These are phyloP conservation scores for Fistulifera solaris DNA, from an alignment of 108 stramenopile genomes.

Conservation along the genomic window DNA sequence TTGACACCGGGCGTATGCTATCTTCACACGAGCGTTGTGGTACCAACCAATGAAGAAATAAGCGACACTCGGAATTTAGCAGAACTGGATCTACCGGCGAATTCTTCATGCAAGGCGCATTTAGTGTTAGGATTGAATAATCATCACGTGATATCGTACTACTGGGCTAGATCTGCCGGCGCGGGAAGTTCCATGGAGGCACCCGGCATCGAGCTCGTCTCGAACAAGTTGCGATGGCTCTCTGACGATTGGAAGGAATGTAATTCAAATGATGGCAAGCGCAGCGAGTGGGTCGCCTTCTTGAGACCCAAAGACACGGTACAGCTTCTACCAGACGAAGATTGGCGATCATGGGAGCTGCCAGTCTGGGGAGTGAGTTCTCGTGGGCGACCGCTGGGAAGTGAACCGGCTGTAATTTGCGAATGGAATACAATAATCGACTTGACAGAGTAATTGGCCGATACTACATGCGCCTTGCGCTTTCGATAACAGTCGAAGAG, in stretches of 20 bases:
- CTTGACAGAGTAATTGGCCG: no score
- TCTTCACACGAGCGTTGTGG: neutral
- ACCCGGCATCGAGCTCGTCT: conserved; percentile 43
- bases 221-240: neutral
- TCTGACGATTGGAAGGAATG: conserved; percentile 17
- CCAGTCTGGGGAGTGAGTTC: conserved; percentile 13
- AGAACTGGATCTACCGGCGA: neutral
- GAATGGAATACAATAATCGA: neutral
- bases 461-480: no score
- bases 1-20: neutral
- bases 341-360: conserved; percentile 3
- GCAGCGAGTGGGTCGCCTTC: conserved; percentile 72
- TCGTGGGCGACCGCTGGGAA: conserved; percentile 27
- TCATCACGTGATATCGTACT: conserved; percentile 74
- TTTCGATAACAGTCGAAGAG: no score
- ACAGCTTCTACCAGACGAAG: conserved; percentile 42
- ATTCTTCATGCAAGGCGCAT: conserved; percentile 4
- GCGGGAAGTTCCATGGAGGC: conserved; percentile 58
- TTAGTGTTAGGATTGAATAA: conserved; percentile 64
- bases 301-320: conserved; percentile 49
- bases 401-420: conserved; percentile 25
- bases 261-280: conserved; percentile 75
- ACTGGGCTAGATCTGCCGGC: conserved; percentile 70
- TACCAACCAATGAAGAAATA: neutral
- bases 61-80: neutral